A percentile compares a stretch with the other conserved stretches of the same genome.
Conservation (phyloP, 2,329 filamentous ascomycete genomes). For the Colletotrichum lini region DNA sequence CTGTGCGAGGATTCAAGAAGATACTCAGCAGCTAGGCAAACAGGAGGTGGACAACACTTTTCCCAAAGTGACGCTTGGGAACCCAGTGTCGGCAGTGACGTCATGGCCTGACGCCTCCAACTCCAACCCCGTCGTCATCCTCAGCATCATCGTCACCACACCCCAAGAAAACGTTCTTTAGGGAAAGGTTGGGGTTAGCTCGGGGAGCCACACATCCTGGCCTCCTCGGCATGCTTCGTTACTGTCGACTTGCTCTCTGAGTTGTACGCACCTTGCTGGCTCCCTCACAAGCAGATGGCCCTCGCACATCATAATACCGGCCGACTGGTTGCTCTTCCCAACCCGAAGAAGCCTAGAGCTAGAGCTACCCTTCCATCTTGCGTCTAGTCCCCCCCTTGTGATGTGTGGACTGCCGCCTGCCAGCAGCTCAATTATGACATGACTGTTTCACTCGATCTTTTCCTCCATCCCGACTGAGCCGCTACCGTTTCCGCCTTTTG, state of each 20-base stretch:
- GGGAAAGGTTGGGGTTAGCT: neutral
- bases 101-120: slow-evolving; percentile 38
- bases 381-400: slow-evolving; percentile 21
- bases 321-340: neutral
- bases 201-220: neutral
- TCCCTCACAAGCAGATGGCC: slow-evolving; percentile 3
- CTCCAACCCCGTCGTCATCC: slow-evolving; percentile 32
- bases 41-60: slow-evolving; percentile 25
- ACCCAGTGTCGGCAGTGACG: slow-evolving; percentile 33
- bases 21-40: too few relatives aligned
- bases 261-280: neutral
- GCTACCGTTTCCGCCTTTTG: slow-evolving; percentile 1
- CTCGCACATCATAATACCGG: neutral
- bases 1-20: neutral
- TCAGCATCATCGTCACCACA: slow-evolving; percentile 38
- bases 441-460: slow-evolving; percentile 36
- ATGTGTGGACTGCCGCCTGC: slow-evolving; percentile 21
- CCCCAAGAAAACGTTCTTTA: neutral
- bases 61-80: slow-evolving; percentile 14
- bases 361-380: slow-evolving; percentile 19
- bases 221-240: slow-evolving; percentile 25
- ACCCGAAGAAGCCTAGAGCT: slow-evolving; percentile 27
- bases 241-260: neutral
- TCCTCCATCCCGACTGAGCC: slow-evolving; percentile 20
- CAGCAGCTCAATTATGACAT: slow-evolving; percentile 39